phyloP scores from a whole-genome alignment of 768 basidiomycete species.

The Amanita exitialis region DNA sequence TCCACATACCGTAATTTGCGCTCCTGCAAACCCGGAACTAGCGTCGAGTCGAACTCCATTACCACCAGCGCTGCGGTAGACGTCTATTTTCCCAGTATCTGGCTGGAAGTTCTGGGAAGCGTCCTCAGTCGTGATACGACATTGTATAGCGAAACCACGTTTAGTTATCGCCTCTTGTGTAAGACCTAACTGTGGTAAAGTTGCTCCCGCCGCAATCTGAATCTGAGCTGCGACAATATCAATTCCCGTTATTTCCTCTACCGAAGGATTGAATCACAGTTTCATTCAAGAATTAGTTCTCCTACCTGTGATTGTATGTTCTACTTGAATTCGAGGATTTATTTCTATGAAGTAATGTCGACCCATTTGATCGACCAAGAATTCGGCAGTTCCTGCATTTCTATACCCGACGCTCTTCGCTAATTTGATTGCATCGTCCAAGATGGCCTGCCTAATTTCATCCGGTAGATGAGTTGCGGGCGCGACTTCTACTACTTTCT shows the following conservation, averaged over 20 bases:
- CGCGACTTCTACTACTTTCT: constrained; percentile 98
- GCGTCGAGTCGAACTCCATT: constrained; percentile 97
- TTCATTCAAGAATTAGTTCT: constrained; percentile 4
- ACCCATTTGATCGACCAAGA: constrained; percentile 93
- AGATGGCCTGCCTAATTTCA: constrained; percentile 80
- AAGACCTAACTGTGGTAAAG: constrained; percentile 88
- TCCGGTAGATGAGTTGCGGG: constrained; percentile 93
- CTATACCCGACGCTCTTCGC: constrained; percentile 90
- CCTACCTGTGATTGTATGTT: constrained; percentile 95
- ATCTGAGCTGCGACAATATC: constrained; percentile 99
- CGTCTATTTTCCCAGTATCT: constrained; percentile 98
- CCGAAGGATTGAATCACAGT: constrained; percentile 8
- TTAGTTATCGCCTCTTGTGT: constrained; percentile 94
- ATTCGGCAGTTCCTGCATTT: constrained; percentile 97
- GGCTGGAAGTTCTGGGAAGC: constrained; percentile 90
- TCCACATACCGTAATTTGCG: constrained; percentile 81
- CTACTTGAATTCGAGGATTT: constrained; percentile 98
- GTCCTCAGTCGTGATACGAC: constrained; percentile 97
- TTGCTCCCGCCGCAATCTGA: constrained; percentile 98
- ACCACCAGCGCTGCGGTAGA: constrained; percentile 96
- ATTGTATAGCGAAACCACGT: constrained; percentile 96
- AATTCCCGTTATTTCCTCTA: constrained; percentile 99
- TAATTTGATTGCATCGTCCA: constrained; percentile 87
- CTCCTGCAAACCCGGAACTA: constrained; percentile 95
- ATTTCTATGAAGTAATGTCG: constrained; percentile 99